Percentiles rank a stretch among this genome's conserved stretches.
Evolutionary conservation across 176 grass and related monocot genomes (phyloP).

Genomic region (Triticum dicoccoides): DNA sequence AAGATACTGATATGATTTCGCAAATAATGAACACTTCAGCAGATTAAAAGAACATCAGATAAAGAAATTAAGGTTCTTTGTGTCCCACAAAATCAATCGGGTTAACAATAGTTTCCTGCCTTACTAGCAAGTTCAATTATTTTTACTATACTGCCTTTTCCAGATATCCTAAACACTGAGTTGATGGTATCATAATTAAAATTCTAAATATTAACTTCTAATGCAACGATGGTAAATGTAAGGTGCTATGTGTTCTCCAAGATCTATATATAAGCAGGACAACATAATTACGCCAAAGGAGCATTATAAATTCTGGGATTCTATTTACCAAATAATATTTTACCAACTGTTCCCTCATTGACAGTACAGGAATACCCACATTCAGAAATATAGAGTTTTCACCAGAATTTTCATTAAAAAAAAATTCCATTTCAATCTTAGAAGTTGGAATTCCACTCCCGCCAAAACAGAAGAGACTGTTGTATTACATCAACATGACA

Average conservation of each 20-base stretch:
- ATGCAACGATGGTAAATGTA: background rate
- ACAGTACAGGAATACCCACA: background rate
- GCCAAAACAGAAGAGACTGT: background rate
- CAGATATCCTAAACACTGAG: background rate
- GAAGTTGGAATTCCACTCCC: background rate
- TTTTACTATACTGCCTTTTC: background rate
- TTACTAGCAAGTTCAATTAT: constrained; percentile 11
- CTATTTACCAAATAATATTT: constrained; percentile 7
- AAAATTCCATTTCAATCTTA: background rate
- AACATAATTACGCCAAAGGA: constrained; percentile 9
- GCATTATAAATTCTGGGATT: background rate
- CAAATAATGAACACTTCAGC: background rate
- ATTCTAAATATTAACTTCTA: background rate
- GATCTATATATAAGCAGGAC: constrained; percentile 12
- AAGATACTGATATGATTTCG: background rate
- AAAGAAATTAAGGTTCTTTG: constrained; percentile 1
- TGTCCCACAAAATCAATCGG: background rate
- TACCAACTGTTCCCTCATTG: background rate
- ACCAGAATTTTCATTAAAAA: background rate
- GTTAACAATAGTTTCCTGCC: background rate
- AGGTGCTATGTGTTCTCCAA: constrained; percentile 1
- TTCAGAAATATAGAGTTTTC: background rate
- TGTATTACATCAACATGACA: background rate
- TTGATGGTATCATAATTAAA: background rate
- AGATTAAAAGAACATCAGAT: background rate